These are phyloP conservation scores for Linnemannia exigua DNA, from an alignment of 192 early-diverging fungal species.

Conservation along the genomic window DNA sequence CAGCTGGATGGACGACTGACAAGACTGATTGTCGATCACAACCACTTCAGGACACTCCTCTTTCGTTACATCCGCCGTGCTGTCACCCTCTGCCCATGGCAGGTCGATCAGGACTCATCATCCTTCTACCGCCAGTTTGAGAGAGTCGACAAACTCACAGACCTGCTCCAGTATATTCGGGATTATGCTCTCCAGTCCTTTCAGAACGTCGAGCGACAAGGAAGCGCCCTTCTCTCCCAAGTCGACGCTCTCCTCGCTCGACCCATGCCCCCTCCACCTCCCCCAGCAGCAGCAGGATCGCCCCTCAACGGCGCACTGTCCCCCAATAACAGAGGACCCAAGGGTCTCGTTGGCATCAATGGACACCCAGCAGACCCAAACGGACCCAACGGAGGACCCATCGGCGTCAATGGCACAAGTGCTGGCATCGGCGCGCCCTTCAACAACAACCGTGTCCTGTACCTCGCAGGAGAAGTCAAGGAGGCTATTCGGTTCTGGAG, in stretches of 20 bases:
- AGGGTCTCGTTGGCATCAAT: slow-evolving; percentile 7
- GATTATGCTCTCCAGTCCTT: slow-evolving; percentile 45
- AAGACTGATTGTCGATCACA: slow-evolving; percentile 40
- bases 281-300: slow-evolving; percentile 2
- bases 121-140: slow-evolving; percentile 48
- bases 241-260: slow-evolving; percentile 47
- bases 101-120: slow-evolving; percentile 41
- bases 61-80: slow-evolving; percentile 45
- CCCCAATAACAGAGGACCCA: slow-evolving; percentile 5
- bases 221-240: slow-evolving; percentile 29
- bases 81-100: slow-evolving; percentile 28
- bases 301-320: slow-evolving; percentile 27
- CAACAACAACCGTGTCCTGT: slow-evolving; percentile 41
- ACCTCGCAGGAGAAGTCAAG: slow-evolving; percentile 46
- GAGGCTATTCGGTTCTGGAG: slow-evolving; percentile 55
- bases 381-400: neutral
- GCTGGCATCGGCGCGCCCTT: neutral
- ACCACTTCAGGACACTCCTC: slow-evolving; percentile 34
- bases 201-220: slow-evolving; percentile 34
- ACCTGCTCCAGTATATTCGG: slow-evolving; percentile 20
- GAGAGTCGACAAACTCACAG: slow-evolving; percentile 25
- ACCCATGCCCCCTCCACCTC: slow-evolving; percentile 17
- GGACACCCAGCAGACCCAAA: neutral
- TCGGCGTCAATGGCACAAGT: neutral
- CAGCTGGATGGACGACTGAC: slow-evolving; percentile 40